Evolutionary conservation across 208 protist species (phyloP).

Genomic region (Leishmania mexicana): DNA sequence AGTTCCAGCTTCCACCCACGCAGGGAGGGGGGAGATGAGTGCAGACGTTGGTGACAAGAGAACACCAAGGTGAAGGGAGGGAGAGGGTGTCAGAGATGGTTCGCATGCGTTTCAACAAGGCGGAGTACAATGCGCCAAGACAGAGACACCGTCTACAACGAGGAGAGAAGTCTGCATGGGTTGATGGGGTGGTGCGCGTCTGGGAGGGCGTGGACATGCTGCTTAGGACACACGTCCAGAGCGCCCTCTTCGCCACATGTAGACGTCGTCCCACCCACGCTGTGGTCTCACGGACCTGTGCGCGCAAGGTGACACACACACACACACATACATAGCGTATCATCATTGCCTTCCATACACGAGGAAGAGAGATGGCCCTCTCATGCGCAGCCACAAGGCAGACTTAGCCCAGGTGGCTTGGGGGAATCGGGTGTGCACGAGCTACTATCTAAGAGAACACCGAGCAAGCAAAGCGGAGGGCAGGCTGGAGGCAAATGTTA

Average conservation of each 20-base stretch:
- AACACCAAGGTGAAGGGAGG: background rate
- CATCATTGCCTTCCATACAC: too few relatives aligned
- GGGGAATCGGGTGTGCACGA: too few relatives aligned
- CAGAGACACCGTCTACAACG: background rate
- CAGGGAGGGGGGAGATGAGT: background rate
- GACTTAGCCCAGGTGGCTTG: too few relatives aligned
- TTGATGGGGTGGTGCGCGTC: background rate
- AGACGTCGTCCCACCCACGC: background rate
- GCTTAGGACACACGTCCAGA: background rate
- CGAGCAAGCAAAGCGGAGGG: background rate
- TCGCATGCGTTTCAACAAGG: too few relatives aligned
- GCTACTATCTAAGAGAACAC: too few relatives aligned
- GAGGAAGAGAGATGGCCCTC: too few relatives aligned
- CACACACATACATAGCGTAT: too few relatives aligned
- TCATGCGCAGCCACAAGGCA: too few relatives aligned
- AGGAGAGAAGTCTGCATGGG: background rate
- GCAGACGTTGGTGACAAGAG: background rate
- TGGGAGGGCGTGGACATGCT: background rate
- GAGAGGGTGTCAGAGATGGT: background rate
- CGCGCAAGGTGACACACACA: background rate
- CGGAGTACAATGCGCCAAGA: background rate
- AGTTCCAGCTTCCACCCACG: background rate
- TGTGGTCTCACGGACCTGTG: background rate
- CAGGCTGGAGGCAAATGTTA: background rate
- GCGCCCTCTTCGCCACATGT: background rate